phyloP scores from a whole-genome alignment of 306 rosid species.

The Abrus precatorius region DNA sequence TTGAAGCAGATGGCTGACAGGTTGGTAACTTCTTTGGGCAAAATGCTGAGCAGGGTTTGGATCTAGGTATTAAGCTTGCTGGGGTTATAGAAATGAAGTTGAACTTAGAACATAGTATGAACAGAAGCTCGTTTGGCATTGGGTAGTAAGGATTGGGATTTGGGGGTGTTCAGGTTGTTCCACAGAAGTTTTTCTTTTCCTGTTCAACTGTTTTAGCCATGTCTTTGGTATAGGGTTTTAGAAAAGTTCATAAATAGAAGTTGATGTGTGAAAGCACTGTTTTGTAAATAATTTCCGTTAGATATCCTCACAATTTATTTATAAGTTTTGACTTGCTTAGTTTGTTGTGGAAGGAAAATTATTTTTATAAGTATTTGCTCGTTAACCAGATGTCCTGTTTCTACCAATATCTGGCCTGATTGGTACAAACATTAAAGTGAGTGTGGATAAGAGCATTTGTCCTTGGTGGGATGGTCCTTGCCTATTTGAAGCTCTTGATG shows the following conservation, averaged over 20 bases:
- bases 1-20: slow-evolving; percentile 19
- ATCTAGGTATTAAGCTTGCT: slow-evolving; percentile 7
- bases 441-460: slow-evolving; percentile 73
- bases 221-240: slow-evolving; percentile 22
- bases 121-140: slow-evolving; percentile 19
- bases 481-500: slow-evolving; percentile 92
- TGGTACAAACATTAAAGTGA: slow-evolving; percentile 76
- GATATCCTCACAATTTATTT: neutral
- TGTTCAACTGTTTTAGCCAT: neutral
- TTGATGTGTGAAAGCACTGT: neutral
- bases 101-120: slow-evolving; percentile 5
- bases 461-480: slow-evolving; percentile 96
- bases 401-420: slow-evolving; percentile 91
- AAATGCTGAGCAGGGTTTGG: slow-evolving; percentile 20
- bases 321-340: slow-evolving; percentile 22
- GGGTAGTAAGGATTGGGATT: slow-evolving; percentile 19
- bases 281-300: neutral
- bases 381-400: slow-evolving; percentile 80
- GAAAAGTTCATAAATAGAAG: slow-evolving; percentile 6
- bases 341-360: slow-evolving; percentile 32
- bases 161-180: slow-evolving; percentile 21
- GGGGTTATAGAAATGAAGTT: slow-evolving; percentile 1
- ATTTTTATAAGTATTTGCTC: slow-evolving; percentile 40
- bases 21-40: slow-evolving; percentile 19
- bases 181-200: neutral